Conservation (phyloP, 2,329 filamentous ascomycete species). For the Aspergillus sp. region DNA sequence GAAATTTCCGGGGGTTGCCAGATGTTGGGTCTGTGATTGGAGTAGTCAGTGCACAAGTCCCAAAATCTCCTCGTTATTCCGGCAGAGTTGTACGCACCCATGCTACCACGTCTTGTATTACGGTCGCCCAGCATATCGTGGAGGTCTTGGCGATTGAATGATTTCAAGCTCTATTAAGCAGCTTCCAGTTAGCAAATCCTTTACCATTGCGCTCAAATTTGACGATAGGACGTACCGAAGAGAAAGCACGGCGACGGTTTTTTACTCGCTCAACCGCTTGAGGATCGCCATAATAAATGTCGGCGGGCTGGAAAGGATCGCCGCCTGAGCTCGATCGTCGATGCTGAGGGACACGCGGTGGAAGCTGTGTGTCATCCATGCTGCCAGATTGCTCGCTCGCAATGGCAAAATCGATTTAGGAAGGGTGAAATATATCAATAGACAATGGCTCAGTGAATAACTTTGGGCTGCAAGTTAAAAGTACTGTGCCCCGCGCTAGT, state of each 20-base stretch:
- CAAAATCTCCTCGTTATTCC: background rate
- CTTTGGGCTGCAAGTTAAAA: background rate
- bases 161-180: conserved; percentile 33
- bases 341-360: conserved; percentile 29
- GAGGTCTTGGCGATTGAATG: conserved; percentile 38
- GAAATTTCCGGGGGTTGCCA: conserved; percentile 71
- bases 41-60: conserved; percentile 14
- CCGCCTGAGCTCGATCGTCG: conserved; percentile 41
- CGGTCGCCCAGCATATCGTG: conserved; percentile 34
- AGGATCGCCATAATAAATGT: conserved; percentile 60
- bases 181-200: conserved; percentile 8
- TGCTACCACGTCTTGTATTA: conserved; percentile 43
- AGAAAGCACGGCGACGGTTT: conserved; percentile 54
- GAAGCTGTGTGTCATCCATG: conserved; percentile 5
- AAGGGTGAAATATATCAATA: background rate
- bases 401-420: background rate
- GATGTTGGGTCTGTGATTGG: conserved; percentile 66
- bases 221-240: conserved; percentile 47
- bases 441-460: background rate
- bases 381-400: background rate
- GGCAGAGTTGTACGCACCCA: conserved; percentile 36
- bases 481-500: background rate
- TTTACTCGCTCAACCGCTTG: conserved; percentile 48
- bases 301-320: conserved; percentile 59
- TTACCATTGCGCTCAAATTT: conserved; percentile 9